Evolutionary conservation across 1,139 yeast species (phyloP).

Genomic region (Barnettozyma hawaiiensis): DNA sequence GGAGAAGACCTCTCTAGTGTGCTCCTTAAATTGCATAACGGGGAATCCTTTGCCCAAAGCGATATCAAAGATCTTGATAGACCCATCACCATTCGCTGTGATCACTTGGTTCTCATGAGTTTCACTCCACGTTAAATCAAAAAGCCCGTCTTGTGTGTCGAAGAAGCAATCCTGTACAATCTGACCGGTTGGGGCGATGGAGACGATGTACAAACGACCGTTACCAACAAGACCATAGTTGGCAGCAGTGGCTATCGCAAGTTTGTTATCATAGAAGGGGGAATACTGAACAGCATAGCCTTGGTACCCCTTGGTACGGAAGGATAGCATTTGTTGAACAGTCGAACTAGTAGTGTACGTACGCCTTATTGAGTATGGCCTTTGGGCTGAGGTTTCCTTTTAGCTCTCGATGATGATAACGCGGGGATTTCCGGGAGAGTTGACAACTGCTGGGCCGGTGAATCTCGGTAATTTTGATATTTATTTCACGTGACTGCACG

Average conservation of each 20-base stretch:
- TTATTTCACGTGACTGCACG: neutral
- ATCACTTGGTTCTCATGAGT: constrained; percentile 79
- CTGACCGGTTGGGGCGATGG: constrained; percentile 60
- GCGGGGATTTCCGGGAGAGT: neutral
- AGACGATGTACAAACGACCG: constrained; percentile 69
- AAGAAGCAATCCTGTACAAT: constrained; percentile 53
- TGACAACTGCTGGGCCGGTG: too few relatives aligned
- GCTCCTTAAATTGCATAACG: constrained; percentile 72
- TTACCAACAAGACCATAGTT: constrained; percentile 94
- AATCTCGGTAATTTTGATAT: neutral
- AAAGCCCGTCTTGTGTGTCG: constrained; percentile 91
- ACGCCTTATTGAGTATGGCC: too few relatives aligned
- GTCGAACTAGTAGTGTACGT: too few relatives aligned
- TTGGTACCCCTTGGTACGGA: constrained; percentile 73
- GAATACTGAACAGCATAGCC: constrained; percentile 89
- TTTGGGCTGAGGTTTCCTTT: too few relatives aligned
- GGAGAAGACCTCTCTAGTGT: constrained; percentile 78
- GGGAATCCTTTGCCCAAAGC: constrained; percentile 60
- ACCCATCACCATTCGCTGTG: constrained; percentile 87
- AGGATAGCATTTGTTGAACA: constrained; percentile 56
- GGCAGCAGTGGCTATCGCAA: constrained; percentile 88
- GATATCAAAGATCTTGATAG: constrained; percentile 74
- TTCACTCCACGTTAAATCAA: constrained; percentile 89
- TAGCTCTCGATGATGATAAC: neutral
- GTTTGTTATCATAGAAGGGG: constrained; percentile 82